Evolutionary conservation across 2,329 filamentous ascomycete genomes (phyloP).

Genomic region (Cadophora malorum): DNA sequence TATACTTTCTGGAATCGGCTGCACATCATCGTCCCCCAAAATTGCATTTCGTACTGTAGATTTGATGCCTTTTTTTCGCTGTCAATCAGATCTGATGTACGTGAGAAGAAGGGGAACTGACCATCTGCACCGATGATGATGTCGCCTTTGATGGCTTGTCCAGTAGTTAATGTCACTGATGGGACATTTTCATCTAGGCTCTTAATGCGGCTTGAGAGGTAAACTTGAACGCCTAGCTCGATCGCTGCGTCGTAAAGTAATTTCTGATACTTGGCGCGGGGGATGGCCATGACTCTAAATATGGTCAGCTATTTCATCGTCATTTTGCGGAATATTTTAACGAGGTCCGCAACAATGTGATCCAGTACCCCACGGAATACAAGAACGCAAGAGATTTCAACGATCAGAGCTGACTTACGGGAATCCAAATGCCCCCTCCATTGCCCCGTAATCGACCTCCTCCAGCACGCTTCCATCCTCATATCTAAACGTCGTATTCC

Average conservation of each 20-base stretch:
- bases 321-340: too few relatives aligned
- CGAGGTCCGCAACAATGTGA: too few relatives aligned
- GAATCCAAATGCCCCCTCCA: conserved; percentile 18
- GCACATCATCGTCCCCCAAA: conserved; percentile 11
- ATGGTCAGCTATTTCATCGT: too few relatives aligned
- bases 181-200: conserved; percentile 2
- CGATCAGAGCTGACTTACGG: conserved; percentile 16
- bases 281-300: conserved; percentile 10
- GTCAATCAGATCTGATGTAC: neutral
- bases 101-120: neutral
- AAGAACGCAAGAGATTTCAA: too few relatives aligned
- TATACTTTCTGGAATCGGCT: conserved; percentile 23
- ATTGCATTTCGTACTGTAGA: conserved; percentile 3
- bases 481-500: conserved; percentile 22
- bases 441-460: conserved; percentile 17
- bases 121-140: conserved; percentile 22
- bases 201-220: conserved; percentile 6
- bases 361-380: too few relatives aligned
- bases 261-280: conserved; percentile 18
- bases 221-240: conserved; percentile 4
- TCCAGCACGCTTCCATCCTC: conserved; percentile 20
- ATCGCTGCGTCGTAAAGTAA: conserved; percentile 18
- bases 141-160: conserved; percentile 13
- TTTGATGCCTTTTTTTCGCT: conserved; percentile 7
- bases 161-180: conserved; percentile 4